Base-by-base conservation (phyloP, 768 basidiomycete species). In the Rhodotorula kratochvilovae region DNA sequence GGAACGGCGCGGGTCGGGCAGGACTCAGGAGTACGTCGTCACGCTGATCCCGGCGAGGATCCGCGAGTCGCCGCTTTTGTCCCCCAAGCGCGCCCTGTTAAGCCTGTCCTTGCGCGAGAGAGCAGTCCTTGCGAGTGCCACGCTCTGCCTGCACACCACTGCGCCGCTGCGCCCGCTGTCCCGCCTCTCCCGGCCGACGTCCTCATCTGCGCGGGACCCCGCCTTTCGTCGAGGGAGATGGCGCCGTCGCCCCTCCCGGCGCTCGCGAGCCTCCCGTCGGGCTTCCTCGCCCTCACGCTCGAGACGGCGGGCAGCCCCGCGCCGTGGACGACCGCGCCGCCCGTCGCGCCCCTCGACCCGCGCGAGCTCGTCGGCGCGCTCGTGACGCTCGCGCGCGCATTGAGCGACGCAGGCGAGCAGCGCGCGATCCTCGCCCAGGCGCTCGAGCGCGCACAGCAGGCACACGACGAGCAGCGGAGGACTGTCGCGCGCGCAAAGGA, bases 331-430 rank as follows among this genome's bases (percentile, higher is more conserved):
- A 65, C 69, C 15, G 27, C 42, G 27, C 48, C 48, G 25, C 4
- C 29, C n/a, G 36, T 33, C 11, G 59, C 39, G 33, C 59, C 69
- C 5, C 59, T 70, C 23, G 63, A 60, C 27, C 45, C 61, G 3
- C 69, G 63, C 19, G 48, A 60, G 23, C 63, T 70, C 35, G 51
- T 70, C 27, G 46, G 33, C 29, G 69, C 69, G 27, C 60, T 66
- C 59, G n/a, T 56, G 25, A 61, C 69, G 31, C 59, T 70, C 42
- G 65, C 69, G 17, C 54, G 19, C 42, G 69, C 63, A 13, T 59
- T 70, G 33, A 15, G 42, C 16, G 63, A 65, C 10, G 39, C 59
- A 11, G 6, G 25, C 36, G 63, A 70, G 35, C 58, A 61, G 35
- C 21, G 53, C 39, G 7, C 27, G 6, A 61, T 63, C 46, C 43